A percentile compares a stretch with the other conserved stretches of the same genome.
Evolutionary conservation across 2,329 filamentous ascomycete genomes (phyloP).

Genomic region (Juglanconis oblonga): DNA sequence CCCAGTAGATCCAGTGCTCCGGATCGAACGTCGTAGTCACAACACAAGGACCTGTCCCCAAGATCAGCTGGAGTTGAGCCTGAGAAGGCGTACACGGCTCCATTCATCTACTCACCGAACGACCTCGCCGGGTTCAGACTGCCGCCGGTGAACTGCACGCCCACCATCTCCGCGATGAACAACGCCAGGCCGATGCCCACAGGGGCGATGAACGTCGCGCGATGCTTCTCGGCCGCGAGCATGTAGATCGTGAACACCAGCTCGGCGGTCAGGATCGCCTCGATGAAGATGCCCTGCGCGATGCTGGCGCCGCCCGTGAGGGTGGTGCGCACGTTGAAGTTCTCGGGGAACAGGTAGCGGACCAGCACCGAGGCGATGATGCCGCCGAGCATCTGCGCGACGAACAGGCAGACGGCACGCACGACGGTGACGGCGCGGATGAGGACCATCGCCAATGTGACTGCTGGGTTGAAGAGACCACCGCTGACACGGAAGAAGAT

Average conservation of each 20-base stretch:
- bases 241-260: slow-evolving; percentile 49
- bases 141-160: slow-evolving; percentile 46
- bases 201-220: slow-evolving; percentile 45
- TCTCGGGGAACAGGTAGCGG: slow-evolving; percentile 39
- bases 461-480: slow-evolving; percentile 38
- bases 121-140: slow-evolving; percentile 1
- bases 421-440: slow-evolving; percentile 44
- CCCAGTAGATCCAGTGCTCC: slow-evolving; percentile 47
- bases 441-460: slow-evolving; percentile 50
- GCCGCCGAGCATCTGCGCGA: slow-evolving; percentile 48
- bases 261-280: slow-evolving; percentile 46
- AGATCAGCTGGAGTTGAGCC: neutral
- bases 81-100: neutral
- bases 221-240: slow-evolving; percentile 50
- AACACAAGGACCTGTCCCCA: slow-evolving; percentile 36
- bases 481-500: slow-evolving; percentile 47
- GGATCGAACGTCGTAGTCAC: slow-evolving; percentile 35
- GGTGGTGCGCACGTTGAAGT: slow-evolving; percentile 39
- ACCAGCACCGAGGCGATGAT: slow-evolving; percentile 42
- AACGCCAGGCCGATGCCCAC: slow-evolving; percentile 45
- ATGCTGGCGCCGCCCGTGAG: slow-evolving; percentile 37
- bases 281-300: slow-evolving; percentile 47
- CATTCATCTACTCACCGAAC: slow-evolving; percentile 25
- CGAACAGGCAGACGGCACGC: slow-evolving; percentile 45
- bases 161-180: slow-evolving; percentile 44